Evolutionary conservation across 1,284 basidiomycete species (phyloP).

Genomic region (Stygiomarasmius scandens): DNA sequence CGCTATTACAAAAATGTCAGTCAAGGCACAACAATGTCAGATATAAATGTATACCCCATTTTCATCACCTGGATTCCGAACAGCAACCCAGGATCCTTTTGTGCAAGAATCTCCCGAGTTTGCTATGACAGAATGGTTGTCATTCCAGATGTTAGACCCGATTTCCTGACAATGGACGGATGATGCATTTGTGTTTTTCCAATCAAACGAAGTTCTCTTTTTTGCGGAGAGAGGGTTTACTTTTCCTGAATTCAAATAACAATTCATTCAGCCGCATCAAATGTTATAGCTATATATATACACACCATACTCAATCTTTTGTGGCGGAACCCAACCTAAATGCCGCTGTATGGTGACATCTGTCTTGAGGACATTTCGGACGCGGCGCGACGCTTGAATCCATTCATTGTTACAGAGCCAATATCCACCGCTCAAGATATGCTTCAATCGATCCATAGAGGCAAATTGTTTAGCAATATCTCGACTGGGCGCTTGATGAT

Average conservation of each 20-base stretch:
- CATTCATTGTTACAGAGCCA: too few relatives aligned
- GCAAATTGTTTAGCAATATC: slow-evolving; percentile 36
- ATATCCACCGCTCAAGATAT: slow-evolving; percentile 33
- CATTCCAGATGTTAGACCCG: background rate
- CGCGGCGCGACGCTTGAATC: too few relatives aligned
- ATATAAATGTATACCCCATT: too few relatives aligned
- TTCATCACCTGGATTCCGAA: too few relatives aligned
- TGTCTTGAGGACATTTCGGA: background rate
- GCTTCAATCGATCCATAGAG: slow-evolving; percentile 36
- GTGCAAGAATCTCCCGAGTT: background rate
- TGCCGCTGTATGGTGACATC: slow-evolving; percentile 7
- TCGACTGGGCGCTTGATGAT: slow-evolving; percentile 38
- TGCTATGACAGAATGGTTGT: background rate
- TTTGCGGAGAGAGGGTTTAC: background rate
- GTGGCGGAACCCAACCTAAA: slow-evolving; percentile 13
- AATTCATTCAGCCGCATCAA: too few relatives aligned
- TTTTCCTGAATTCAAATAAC: background rate
- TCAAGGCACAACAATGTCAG: too few relatives aligned
- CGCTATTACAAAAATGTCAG: background rate
- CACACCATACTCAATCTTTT: too few relatives aligned
- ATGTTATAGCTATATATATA: too few relatives aligned
- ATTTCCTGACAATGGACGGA: background rate
- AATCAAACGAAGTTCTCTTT: background rate
- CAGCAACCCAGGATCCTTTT: slow-evolving; percentile 2
- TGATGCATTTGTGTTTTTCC: background rate